These are phyloP conservation scores for Pythium dissotocum DNA, from an alignment of 352 stramenopile species.

Conservation along the genomic window DNA sequence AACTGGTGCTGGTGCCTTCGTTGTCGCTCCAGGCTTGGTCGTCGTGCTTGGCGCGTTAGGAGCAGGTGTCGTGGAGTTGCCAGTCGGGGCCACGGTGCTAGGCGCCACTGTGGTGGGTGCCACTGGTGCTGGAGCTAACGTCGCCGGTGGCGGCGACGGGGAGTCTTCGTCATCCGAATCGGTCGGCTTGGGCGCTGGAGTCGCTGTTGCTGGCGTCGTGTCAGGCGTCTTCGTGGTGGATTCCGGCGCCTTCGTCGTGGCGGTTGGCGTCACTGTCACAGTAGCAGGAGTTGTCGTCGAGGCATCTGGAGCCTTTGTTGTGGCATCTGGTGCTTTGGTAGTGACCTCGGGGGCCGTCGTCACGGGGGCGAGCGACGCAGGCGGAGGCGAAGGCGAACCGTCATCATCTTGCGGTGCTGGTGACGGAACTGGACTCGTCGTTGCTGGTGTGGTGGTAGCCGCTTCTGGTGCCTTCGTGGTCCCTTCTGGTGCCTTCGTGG, in stretches of 20 bases:
- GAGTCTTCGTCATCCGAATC: conserved; percentile 7
- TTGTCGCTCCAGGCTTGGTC: background rate
- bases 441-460: background rate
- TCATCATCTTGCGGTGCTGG: background rate
- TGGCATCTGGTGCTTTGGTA: background rate
- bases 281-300: background rate
- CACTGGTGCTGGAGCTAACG: background rate
- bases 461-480: conserved; percentile 5
- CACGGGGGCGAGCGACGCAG: background rate
- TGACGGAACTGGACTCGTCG: background rate
- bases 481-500: conserved; percentile 9
- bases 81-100: background rate
- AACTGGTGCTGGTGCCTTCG: background rate
- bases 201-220: background rate
- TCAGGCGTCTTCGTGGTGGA: background rate
- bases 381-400: background rate
- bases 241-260: too few species aligned
- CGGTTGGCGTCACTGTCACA: background rate
- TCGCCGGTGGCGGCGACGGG: conserved; percentile 13
- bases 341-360: background rate
- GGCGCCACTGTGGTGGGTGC: background rate
- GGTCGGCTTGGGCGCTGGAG: background rate
- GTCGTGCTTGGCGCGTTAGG: background rate
- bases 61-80: background rate
- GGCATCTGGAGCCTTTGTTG: background rate